These are phyloP conservation scores for Candida verbasci DNA, from an alignment of 805 yeast species.

Conservation along the genomic window DNA sequence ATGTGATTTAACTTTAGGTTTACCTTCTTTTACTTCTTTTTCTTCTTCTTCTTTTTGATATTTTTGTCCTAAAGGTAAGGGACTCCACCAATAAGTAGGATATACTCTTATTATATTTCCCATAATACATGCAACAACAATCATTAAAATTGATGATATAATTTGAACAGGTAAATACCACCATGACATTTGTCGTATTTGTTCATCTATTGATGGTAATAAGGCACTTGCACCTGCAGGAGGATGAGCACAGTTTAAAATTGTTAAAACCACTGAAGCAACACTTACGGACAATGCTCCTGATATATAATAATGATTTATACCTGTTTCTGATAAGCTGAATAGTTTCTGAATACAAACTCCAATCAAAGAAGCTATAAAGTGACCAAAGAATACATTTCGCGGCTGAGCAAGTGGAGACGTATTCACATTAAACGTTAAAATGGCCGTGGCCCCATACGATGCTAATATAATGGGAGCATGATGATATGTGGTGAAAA, in stretches of 20 bases:
- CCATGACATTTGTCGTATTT: slow-evolving; percentile 54
- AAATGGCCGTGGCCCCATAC: slow-evolving; percentile 61
- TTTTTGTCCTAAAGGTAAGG: slow-evolving; percentile 17
- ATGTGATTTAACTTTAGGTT: background rate
- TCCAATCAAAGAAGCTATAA: slow-evolving; percentile 50
- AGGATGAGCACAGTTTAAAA: slow-evolving; percentile 59
- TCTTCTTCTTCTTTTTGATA: background rate
- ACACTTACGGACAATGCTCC: slow-evolving; percentile 57
- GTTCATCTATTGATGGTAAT: slow-evolving; percentile 47
- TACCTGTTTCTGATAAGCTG: slow-evolving; percentile 38
- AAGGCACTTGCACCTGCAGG: slow-evolving; percentile 72
- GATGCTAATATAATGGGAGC: slow-evolving; percentile 50
- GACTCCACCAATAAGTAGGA: slow-evolving; percentile 61
- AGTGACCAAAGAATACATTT: slow-evolving; percentile 53
- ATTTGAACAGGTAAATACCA: slow-evolving; percentile 57
- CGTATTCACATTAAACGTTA: slow-evolving; percentile 50
- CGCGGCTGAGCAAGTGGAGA: slow-evolving; percentile 67
- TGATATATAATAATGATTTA: slow-evolving; percentile 48
- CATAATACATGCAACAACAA: slow-evolving; percentile 47
- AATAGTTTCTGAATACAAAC: slow-evolving; percentile 53
- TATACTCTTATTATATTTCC: slow-evolving; percentile 52
- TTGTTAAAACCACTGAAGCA: slow-evolving; percentile 49
- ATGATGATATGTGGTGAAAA: slow-evolving; percentile 36
- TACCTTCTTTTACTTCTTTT: background rate
- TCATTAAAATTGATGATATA: slow-evolving; percentile 43